A percentile compares a stretch with the other conserved stretches of the same genome.
Evolutionary conservation across 192 early-diverging fungal genomes (phyloP).

Genomic region (Backusella psychrophila): DNA sequence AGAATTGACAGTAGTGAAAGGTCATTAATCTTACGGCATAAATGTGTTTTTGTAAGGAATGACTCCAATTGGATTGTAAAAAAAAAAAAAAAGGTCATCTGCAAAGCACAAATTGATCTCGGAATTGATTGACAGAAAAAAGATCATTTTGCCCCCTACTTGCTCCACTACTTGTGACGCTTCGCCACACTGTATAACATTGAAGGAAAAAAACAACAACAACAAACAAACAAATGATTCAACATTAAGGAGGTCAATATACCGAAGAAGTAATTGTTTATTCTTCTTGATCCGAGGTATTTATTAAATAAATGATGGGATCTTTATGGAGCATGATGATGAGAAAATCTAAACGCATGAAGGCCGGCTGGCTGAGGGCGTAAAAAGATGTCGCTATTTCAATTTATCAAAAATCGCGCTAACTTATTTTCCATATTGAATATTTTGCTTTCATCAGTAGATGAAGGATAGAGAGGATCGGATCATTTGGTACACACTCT

Average conservation of each 20-base stretch:
- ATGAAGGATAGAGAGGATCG: background rate
- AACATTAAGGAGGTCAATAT: background rate
- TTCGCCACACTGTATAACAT: background rate
- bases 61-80: background rate
- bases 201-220: background rate
- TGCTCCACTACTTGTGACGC: background rate
- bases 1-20: background rate
- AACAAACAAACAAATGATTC: background rate
- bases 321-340: background rate
- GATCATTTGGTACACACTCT: background rate
- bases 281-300: background rate
- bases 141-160: background rate
- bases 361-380: background rate
- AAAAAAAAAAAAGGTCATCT: background rate
- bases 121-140: background rate
- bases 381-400: background rate
- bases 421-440: background rate
- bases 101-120: background rate
- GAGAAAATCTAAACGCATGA: background rate
- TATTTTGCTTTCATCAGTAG: background rate
- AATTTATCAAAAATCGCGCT: background rate
- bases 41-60: background rate
- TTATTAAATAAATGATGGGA: background rate
- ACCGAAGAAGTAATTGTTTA: background rate
- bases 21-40: background rate